Evolutionary conservation across 306 rosid species (phyloP), one percentile per base, ranked within the genome.

Genomic region (Benincasa hispida): DNA sequence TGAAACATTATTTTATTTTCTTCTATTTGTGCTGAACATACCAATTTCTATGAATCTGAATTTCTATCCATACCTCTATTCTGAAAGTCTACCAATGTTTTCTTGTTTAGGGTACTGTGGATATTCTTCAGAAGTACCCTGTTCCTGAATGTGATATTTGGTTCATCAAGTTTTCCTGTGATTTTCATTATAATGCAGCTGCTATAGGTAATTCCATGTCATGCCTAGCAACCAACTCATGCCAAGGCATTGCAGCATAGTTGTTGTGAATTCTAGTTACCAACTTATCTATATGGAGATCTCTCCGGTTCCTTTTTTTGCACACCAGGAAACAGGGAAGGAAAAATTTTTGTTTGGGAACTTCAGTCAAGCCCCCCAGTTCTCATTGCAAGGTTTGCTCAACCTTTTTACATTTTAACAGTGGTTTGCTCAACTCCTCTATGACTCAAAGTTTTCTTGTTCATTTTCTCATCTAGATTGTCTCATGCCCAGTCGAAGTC

Each of bases 91-190:
- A 13, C 25, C 62, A 5, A 19, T 79, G 59, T 77, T 76, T 77
- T 81, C 39, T 48, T 79, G 25, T 81, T 74, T 76, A 94, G 99
- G 97, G 99, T 47, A 73, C 81, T 3, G 96, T 85, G 74, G 99
- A 92, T 81, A 85, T 92, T 79, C 99, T 94, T 80, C 99, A 94
- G 83, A 94, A 89, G 78, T 94, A 94, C 85, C 99, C 99, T 22
- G 94, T 87, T 81, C 98, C 99, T 0, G 99, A 87, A 61, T 94
- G 99, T 67, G 97, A 94, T 80, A 92, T 94, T 77, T 94, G 99
- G 97, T 94, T 92, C 87, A 92, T 94, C 88, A 94, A 94, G 81
- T 94, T 94, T 77, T 94, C 97, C 35, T 92, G 91, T 45, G 99
- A 94, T 85, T 94, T 94, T 84, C 93, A 89, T 81, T 92, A 78